Percentiles rank a stretch among this genome's conserved stretches.
Conservation (phyloP, 805 yeast genomes). For the Saccharomycopsis sp. region DNA sequence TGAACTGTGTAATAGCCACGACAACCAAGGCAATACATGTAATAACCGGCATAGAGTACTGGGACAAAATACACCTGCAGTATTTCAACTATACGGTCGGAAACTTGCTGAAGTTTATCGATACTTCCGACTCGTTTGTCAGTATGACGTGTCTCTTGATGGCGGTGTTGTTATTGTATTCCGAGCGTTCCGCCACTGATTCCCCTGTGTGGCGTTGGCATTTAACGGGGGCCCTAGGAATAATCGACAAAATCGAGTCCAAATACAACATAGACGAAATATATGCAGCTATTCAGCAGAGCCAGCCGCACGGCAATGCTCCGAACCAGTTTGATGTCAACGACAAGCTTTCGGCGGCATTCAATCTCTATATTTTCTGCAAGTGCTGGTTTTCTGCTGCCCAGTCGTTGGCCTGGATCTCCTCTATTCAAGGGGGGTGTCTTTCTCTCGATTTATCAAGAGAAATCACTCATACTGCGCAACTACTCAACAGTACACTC, state of each 20-base stretch:
- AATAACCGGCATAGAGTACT: constrained; percentile 11
- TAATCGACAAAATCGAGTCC: not conserved
- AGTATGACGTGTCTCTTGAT: not conserved
- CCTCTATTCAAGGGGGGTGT: constrained; percentile 13
- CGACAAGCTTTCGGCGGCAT: constrained; percentile 9
- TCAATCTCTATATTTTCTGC: constrained; percentile 12
- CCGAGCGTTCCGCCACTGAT: not conserved
- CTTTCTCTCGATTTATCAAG: not conserved
- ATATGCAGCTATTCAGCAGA: not conserved
- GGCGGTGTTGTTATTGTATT: not conserved
- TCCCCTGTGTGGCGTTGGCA: not conserved
- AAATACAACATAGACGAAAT: not conserved
- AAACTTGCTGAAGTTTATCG: not conserved
- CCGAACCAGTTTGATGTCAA: not conserved
- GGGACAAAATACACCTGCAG: not conserved
- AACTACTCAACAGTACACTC: not conserved
- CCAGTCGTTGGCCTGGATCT: constrained; percentile 17
- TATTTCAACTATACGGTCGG: not conserved
- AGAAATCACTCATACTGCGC: constrained; percentile 5
- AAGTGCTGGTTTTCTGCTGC: constrained; percentile 16
- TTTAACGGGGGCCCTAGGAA: not conserved
- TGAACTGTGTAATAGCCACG: constrained; percentile 11
- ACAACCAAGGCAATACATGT: constrained; percentile 6
- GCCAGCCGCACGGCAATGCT: not conserved
- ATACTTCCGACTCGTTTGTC: not conserved